Percentiles rank a stretch among this genome's conserved stretches.
Conservation (phyloP, 139 green algal species). For the Tetradesmus obliquus region DNA sequence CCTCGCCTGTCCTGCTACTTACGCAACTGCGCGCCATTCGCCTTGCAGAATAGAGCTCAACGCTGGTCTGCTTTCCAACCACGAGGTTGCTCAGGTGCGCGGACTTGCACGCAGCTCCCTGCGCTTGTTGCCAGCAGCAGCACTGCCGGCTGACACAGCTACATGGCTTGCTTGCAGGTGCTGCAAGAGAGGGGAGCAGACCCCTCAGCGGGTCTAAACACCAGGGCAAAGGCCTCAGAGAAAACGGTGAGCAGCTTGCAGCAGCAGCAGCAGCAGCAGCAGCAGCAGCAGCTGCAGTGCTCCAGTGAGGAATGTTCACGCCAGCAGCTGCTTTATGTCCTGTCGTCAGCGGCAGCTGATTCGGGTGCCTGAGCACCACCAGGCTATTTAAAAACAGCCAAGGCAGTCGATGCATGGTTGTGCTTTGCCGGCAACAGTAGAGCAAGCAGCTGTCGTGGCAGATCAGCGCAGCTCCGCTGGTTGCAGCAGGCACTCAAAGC, state of each 20-base stretch:
- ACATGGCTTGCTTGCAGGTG: slow-evolving; percentile 36
- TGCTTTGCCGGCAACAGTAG: not conserved
- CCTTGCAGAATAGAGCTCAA: slow-evolving; percentile 58
- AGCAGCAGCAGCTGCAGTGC: not conserved
- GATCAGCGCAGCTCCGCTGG: not conserved
- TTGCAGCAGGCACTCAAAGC: not conserved
- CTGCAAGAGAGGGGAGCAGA: slow-evolving; percentile 58
- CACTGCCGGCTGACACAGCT: not conserved
- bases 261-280: too few species aligned
- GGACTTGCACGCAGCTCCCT: not conserved
- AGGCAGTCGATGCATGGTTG: too few species aligned
- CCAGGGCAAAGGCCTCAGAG: slow-evolving; percentile 51
- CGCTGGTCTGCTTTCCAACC: slow-evolving; percentile 55
- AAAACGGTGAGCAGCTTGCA: slow-evolving; percentile 45
- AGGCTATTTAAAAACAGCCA: too few species aligned
- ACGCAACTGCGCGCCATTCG: not conserved
- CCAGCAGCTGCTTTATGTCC: too few species aligned
- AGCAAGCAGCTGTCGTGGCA: not conserved
- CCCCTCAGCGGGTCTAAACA: slow-evolving; percentile 39
- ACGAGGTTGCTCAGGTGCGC: slow-evolving; percentile 58
- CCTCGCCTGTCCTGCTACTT: not conserved
- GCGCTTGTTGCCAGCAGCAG: not conserved
- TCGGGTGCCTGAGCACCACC: too few species aligned
- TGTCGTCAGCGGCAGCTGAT: too few species aligned
- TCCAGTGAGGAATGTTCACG: too few species aligned